Base-by-base conservation (phyloP, 2,329 filamentous ascomycete genomes). In the Cyphellophora attinorum region DNA sequence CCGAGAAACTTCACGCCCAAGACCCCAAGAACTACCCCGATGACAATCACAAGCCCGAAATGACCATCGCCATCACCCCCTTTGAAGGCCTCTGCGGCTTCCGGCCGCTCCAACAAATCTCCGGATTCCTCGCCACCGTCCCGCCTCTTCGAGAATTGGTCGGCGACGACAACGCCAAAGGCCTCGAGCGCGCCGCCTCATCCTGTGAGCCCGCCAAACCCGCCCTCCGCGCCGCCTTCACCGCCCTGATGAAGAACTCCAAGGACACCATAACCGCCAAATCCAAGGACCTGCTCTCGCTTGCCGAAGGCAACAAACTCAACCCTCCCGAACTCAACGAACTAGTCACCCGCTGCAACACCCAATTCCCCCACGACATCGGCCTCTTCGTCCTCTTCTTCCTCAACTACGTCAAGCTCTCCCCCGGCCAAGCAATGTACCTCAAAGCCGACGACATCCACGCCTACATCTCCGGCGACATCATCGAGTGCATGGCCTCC, bases 41-140 rank as follows among this genome's bases (percentile, higher is more conserved):
- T 68, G 89, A 96, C 67, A 98, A 98, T 65, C 91, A 98, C 70
- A 98, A 98, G 65, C 91, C 91, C 19, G 91, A 98, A 64, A 98
- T 98, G 91, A 88, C 91, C 43, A 94, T 98, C 58, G 91, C 91
- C 42, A 81, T 98, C 51, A 96, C 91, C 1, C 81, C 85, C 0
- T 98, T 98, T 48, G 89, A 96, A 56, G 91, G 91, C 1, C 74
- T 98, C 19, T 98, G 91, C 52, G 91, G 91, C 19, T 98, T 98
- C 68, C 76, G 91, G 6, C 91, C 91, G 0, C 67, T 95, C 14
- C 68, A 64, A 4, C 88, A 98, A 61, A 91, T 96, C 43, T 70
- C 77, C 0, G 84, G 93, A 57, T 96, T 96, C 58, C 68, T 93
- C 19, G 64, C 76, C 31, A 72, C 66, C 5, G 69, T 85, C 3